Evolutionary conservation across 169 alveolate genomes (phyloP).

Genomic region (Plasmodium ovale): DNA sequence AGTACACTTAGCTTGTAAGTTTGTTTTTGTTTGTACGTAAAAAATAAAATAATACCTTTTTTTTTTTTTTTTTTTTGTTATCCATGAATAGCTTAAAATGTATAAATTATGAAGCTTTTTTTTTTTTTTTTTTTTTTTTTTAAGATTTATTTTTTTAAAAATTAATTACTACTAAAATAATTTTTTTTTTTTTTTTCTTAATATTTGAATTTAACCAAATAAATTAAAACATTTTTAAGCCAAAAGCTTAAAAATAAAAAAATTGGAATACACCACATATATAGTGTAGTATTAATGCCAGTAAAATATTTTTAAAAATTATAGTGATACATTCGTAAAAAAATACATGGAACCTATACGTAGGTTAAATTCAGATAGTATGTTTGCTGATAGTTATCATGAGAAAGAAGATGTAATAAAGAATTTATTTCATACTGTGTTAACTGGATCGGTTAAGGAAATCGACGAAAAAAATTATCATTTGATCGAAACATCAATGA

Average conservation of each 20-base stretch:
- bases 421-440: constrained; percentile 29
- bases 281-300: no score
- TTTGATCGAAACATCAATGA: constrained; percentile 52
- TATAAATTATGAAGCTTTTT: constrained; percentile 9
- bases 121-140: not conserved
- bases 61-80: constrained; percentile 3
- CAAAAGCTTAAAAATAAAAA: not conserved
- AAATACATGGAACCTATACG: constrained; percentile 66
- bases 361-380: constrained; percentile 10
- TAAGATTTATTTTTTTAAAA: no score
- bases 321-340: not conserved
- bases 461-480: constrained; percentile 58
- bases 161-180: not conserved
- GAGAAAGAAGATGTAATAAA: constrained; percentile 61
- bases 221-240: not conserved
- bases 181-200: not conserved
- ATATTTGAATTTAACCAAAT: not conserved
- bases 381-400: constrained; percentile 29
- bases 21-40: constrained; percentile 27
- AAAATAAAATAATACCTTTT: constrained; percentile 12
- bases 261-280: no score
- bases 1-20: not conserved
- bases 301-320: no score
- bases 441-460: constrained; percentile 55
- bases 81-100: not conserved